Percentiles rank a stretch among this genome's conserved stretches.
phyloP scores from a whole-genome alignment of 805 yeast genomes.

The Spathaspora hagerdaliae region DNA sequence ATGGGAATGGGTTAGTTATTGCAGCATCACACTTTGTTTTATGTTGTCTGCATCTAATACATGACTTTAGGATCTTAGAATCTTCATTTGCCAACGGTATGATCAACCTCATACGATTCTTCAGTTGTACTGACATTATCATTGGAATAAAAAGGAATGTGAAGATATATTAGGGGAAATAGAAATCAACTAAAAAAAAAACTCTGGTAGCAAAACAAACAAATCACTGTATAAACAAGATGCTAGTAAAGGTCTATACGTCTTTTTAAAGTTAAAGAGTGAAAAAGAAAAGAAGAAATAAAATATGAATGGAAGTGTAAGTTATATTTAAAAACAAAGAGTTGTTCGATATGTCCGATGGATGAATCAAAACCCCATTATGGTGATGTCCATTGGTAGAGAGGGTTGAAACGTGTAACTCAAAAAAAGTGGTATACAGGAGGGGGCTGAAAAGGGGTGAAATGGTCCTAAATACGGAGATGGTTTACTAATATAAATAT shows the following conservation, averaged over 20 bases:
- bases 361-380: too few relatives aligned
- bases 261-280: too few relatives aligned
- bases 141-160: neutral
- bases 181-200: too few relatives aligned
- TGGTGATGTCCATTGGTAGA: too few relatives aligned
- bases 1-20: constrained; percentile 49
- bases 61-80: constrained; percentile 44
- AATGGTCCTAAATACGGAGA: neutral
- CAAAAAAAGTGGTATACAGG: neutral
- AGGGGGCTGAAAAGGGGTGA: neutral
- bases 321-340: too few relatives aligned
- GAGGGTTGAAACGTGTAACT: too few relatives aligned
- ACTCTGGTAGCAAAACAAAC: too few relatives aligned
- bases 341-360: too few relatives aligned
- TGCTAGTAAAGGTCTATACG: too few relatives aligned
- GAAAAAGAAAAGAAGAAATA: neutral
- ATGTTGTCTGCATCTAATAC: constrained; percentile 61
- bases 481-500: neutral
- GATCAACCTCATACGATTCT: constrained; percentile 11
- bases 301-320: too few relatives aligned
- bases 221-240: too few relatives aligned
- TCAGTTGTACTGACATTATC: constrained; percentile 14
- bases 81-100: constrained; percentile 8
- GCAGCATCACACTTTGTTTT: constrained; percentile 64
- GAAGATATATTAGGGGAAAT: neutral